Percentiles rank a stretch among this genome's conserved stretches.
Conservation (phyloP, 495 filamentous ascomycete genomes). For the Cercophora scortea region DNA sequence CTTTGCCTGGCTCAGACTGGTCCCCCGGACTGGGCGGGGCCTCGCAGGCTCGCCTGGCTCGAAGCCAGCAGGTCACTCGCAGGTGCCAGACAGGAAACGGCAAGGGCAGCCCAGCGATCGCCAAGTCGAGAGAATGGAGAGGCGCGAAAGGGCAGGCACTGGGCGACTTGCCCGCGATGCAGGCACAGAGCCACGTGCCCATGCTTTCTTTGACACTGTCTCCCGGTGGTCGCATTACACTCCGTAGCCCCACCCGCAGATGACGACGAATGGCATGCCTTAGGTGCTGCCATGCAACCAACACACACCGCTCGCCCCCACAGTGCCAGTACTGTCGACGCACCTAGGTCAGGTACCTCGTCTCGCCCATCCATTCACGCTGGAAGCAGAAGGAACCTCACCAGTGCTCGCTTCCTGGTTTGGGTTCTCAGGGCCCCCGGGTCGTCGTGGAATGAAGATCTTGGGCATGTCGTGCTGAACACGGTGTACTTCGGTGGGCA, state of each 20-base stretch:
- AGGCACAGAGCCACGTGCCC: slow-evolving; percentile 5
- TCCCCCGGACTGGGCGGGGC: too few species aligned
- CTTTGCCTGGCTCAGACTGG: slow-evolving; percentile 1
- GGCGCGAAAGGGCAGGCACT: slow-evolving; percentile 12
- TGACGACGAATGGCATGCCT: slow-evolving; percentile 22
- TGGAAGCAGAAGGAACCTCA: background rate
- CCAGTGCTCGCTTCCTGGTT: background rate
- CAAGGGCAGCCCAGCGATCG: slow-evolving; percentile 2
- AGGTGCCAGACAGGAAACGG: slow-evolving; percentile 9
- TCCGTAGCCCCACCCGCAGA: slow-evolving; percentile 4
- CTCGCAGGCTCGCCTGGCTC: background rate
- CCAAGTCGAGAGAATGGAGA: slow-evolving; percentile 4
- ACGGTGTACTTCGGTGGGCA: background rate
- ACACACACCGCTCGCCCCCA: slow-evolving; percentile 8
- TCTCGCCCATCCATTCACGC: too few species aligned
- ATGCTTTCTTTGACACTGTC: slow-evolving; percentile 9
- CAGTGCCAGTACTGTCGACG: background rate
- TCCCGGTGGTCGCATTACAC: slow-evolving; percentile 1
- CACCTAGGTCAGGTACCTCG: background rate
- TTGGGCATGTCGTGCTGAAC: background rate
- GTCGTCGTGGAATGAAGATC: background rate
- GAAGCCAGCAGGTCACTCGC: background rate
- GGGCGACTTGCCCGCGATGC: slow-evolving; percentile 2
- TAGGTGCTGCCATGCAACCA: slow-evolving; percentile 13
- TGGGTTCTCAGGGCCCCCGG: background rate